Evolutionary conservation across 768 basidiomycete genomes (phyloP), one percentile per base, ranked within the genome.

Genomic region (Chalciporus piperatus): DNA sequence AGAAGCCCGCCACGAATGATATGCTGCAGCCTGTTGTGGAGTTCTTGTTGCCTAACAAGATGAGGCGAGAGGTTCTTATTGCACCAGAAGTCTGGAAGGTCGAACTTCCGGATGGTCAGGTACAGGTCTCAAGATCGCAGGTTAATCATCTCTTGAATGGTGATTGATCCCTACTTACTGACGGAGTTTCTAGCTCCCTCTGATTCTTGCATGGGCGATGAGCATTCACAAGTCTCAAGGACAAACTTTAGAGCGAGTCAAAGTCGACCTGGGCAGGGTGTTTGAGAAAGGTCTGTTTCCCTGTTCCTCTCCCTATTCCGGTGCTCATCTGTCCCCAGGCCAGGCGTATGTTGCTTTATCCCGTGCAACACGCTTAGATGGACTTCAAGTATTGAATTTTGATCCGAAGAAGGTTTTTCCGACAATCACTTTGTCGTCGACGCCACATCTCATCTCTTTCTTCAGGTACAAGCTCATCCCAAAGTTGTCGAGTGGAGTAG

Each of bases 191-290:
- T 58, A 95, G 91, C 67, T 96, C 2, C 92, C 92, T 0, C 66
- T 98, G 22, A 94, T 97, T 52, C 76, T 96, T 35, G 80, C 95
- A 0, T 98, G 95, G 96, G 95, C 96, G 0, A 96, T 98, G 92
- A 91, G 88, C 42, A 98, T 98, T 56, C 97, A 99, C 70, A 99
- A 99, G 67, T 90, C 89, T 11, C 97, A 99, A 68, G 97, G 97
- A 10, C 97, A 98, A 68, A 98, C 97, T 0, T 76, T 99, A 10
- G 89, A 94, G 22, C 83, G 92, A 41, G 95, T 98, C 59, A 96
- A 89, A 64, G 95, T 98, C 40, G 95, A 98, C 63, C 76, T 99
- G 32, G 84, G 84, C 27, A 87, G 84, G 64, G 89, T 98, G 5
- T 99, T 99, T 63, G 97, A 93, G 70, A 92, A 91, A 70, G 92